These are phyloP conservation scores for Chamaecyparis obtusa DNA, from an alignment of 75 land plant species.

Conservation along the genomic window DNA sequence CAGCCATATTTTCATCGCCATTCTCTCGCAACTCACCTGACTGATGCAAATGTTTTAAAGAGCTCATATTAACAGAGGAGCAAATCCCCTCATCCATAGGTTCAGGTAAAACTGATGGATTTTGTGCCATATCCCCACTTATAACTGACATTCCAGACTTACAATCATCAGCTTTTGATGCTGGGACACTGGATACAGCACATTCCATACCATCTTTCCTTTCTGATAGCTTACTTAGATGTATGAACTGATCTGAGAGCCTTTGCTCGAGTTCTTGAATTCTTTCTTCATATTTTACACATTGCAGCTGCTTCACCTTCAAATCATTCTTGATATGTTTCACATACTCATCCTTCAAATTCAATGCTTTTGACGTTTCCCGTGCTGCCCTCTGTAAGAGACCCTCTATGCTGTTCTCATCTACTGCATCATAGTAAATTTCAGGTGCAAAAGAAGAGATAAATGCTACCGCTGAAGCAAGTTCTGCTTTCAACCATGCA, in stretches of 20 bases:
- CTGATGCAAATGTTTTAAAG: slow-evolving; percentile 20
- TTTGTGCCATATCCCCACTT: slow-evolving; percentile 38
- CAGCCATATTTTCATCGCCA: slow-evolving; percentile 82
- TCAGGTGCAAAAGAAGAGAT: slow-evolving; percentile 67
- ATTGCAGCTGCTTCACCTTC: slow-evolving; percentile 59
- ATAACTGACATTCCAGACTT: slow-evolving; percentile 45
- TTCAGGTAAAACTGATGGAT: slow-evolving; percentile 33
- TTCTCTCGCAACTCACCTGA: slow-evolving; percentile 45
- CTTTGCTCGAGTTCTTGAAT: slow-evolving; percentile 88
- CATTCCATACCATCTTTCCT: slow-evolving; percentile 23
- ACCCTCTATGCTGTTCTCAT: slow-evolving; percentile 36
- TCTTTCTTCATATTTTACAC: slow-evolving; percentile 75
- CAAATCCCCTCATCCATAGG: slow-evolving; percentile 84
- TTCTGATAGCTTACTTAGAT: slow-evolving; percentile 37
- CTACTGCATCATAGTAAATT: slow-evolving; percentile 40
- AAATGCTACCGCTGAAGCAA: slow-evolving; percentile 81
- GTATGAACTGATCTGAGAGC: slow-evolving; percentile 59
- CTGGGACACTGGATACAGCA: slow-evolving; percentile 12
- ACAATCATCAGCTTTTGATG: slow-evolving; percentile 33
- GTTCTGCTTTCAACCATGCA: slow-evolving; percentile 89
- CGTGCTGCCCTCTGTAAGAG: slow-evolving; percentile 53
- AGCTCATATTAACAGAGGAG: slow-evolving; percentile 25
- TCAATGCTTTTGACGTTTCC: slow-evolving; percentile 83
- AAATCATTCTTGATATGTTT: slow-evolving; percentile 69
- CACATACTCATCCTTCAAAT: slow-evolving; percentile 84